Percentiles rank a stretch among this genome's conserved stretches.
These are phyloP conservation scores for Flaveria trinervia DNA, from an alignment of 129 eudicot species.

Conservation along the genomic window DNA sequence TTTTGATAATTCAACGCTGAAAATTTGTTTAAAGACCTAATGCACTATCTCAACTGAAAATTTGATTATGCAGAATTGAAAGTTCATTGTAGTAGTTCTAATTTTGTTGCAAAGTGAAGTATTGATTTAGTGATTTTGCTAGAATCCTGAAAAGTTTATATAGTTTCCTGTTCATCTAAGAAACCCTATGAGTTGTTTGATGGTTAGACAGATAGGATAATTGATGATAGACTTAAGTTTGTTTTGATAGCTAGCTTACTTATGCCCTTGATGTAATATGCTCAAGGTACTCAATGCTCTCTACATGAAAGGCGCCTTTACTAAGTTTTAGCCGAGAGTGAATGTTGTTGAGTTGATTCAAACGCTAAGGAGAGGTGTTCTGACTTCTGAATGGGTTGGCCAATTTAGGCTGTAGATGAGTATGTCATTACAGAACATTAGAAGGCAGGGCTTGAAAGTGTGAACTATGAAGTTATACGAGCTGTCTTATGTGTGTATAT, in stretches of 20 bases:
- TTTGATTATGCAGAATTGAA: background rate
- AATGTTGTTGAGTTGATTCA: background rate
- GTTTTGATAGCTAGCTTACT: background rate
- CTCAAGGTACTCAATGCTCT: background rate
- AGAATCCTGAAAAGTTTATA: background rate
- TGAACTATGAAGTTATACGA: background rate
- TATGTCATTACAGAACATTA: background rate
- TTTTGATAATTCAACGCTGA: background rate
- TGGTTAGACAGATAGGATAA: background rate
- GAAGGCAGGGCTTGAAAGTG: background rate
- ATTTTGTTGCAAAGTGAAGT: background rate
- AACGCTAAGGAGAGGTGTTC: background rate
- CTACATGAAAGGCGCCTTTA: background rate
- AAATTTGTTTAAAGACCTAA: background rate
- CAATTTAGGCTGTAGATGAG: background rate
- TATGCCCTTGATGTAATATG: background rate
- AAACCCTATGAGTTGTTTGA: background rate
- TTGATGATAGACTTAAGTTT: background rate
- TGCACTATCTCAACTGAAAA: background rate
- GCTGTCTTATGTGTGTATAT: background rate
- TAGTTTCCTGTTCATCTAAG: background rate
- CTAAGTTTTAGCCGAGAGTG: background rate
- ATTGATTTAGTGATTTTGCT: conserved; percentile 3
- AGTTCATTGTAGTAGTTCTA: background rate
- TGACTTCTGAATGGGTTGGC: background rate